These are phyloP conservation scores for Plasmodium knowlesi DNA, from an alignment of 169 alveolate species.

Conservation along the genomic window DNA sequence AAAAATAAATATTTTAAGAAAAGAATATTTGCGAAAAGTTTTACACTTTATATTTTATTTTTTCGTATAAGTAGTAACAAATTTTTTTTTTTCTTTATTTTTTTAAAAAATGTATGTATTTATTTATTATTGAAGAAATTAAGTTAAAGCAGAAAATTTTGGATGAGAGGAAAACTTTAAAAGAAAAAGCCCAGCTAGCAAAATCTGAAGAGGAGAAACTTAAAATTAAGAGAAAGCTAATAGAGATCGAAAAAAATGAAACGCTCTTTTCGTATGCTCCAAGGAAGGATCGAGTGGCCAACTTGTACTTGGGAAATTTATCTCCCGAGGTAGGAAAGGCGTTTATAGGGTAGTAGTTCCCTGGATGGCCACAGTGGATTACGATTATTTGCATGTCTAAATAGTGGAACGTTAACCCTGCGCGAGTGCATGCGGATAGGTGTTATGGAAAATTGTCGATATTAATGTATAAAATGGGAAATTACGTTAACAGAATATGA, in stretches of 20 bases:
- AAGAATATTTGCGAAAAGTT: not conserved
- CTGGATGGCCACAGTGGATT: not conserved
- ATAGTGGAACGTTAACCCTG: not conserved
- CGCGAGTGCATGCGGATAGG: not conserved
- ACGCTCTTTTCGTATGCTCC: slow-evolving; percentile 18
- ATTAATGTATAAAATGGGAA: not conserved
- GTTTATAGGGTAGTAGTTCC: not conserved
- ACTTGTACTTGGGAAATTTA: slow-evolving; percentile 87
- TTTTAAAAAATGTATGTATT: slow-evolving; percentile 12
- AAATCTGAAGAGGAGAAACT: slow-evolving; percentile 80
- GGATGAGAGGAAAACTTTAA: slow-evolving; percentile 64
- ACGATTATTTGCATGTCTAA: not conserved
- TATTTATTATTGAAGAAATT: slow-evolving; percentile 24
- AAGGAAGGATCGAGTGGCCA: slow-evolving; percentile 76
- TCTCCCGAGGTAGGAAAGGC: slow-evolving; percentile 81
- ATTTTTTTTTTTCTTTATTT: slow-evolving; percentile 3
- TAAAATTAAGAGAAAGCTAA: slow-evolving; percentile 73
- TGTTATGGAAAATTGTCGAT: not conserved
- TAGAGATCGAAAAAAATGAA: slow-evolving; percentile 73
- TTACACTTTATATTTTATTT: slow-evolving; percentile 9
- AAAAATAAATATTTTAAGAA: slow-evolving; percentile 13
- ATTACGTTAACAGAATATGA: not conserved
- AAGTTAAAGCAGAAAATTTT: slow-evolving; percentile 60
- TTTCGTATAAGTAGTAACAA: slow-evolving; percentile 12
- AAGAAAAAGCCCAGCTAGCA: slow-evolving; percentile 57